Percentiles rank a stretch among this genome's conserved stretches.
phyloP scores from a whole-genome alignment of 495 filamentous ascomycete genomes.

The Aspergillus bridgeri region DNA sequence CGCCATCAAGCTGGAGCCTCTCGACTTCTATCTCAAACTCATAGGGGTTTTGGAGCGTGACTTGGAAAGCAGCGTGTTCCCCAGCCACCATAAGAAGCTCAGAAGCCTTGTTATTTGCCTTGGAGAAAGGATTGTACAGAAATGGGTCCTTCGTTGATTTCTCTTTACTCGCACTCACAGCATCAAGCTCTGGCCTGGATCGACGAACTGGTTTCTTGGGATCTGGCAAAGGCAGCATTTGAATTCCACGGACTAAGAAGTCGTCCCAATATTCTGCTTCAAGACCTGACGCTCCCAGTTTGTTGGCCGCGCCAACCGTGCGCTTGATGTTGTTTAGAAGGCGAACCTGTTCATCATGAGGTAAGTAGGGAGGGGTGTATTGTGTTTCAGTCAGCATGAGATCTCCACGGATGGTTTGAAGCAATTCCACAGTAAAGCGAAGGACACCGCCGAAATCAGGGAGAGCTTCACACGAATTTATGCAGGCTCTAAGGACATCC shows the following conservation, averaged over 20 bases:
- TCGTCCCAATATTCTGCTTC: conserved; percentile 94
- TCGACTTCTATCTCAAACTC: conserved; percentile 91
- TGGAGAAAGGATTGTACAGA: conserved; percentile 86
- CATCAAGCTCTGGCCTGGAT: conserved; percentile 65
- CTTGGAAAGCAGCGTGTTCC: conserved; percentile 69
- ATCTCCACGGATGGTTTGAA: conserved; percentile 72
- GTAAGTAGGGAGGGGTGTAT: conserved; percentile 56
- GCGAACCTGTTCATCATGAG: conserved; percentile 78
- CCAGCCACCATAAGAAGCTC: conserved; percentile 71
- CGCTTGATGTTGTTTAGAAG: conserved; percentile 78
- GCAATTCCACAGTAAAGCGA: conserved; percentile 75
- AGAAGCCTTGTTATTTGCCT: conserved; percentile 55
- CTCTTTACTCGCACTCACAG: conserved; percentile 48
- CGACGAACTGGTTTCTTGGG: conserved; percentile 65
- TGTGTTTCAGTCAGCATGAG: conserved; percentile 59
- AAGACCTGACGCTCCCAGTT: conserved; percentile 64
- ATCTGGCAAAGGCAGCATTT: conserved; percentile 54
- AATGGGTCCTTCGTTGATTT: conserved; percentile 73
- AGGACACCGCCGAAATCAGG: conserved; percentile 88
- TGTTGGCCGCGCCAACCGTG: conserved; percentile 70
- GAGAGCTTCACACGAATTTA: conserved; percentile 88
- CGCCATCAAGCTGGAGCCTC: conserved; percentile 67
- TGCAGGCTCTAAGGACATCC: conserved; percentile 77
- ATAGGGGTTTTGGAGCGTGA: conserved; percentile 89
- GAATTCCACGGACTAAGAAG: conserved; percentile 81